Evolutionary conservation across 257 asterid species (phyloP), one percentile per base, ranked within the genome.

Genomic region (Przewalskia tangutica): DNA sequence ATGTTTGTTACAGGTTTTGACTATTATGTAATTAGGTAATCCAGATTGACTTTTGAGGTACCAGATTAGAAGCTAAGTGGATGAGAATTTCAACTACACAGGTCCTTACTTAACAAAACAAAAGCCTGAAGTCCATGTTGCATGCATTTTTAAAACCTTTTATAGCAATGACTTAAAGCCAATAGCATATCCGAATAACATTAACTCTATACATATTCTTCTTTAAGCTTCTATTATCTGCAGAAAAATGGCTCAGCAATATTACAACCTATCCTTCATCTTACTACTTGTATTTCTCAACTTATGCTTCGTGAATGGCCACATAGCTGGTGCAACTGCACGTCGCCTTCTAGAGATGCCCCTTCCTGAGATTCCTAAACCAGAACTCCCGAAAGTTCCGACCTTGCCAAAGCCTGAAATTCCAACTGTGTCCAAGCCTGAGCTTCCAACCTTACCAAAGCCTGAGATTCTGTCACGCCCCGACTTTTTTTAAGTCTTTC

Each of bases 81-180:
- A 68, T 87, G 83, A 85, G 87, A 71, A 63, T 79, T 83, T 87
- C 85, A 87, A 81, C 90, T 46, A 83, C 78, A 55, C 32, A 46
- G 53, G 68, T 46, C 32, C 7, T 38, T 85, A 51, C 81, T 32
- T 71, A 87, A 71, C 88, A 83, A 27, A 85, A 68, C 48, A 17
- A 55, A 32, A 59, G 40, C 42, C 66, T 10, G 6, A 7, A 81
- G 42, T 62, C 46, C 56, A 34, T 83, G 56, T 81, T 82, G 40
- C 77, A 59, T 8, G 11, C 44, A 80, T 81, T 70, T 79, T 77
- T 85, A 81, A 82, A 87, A 83, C 73, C 79, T 48, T 51, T 63
- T 56, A 38, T 75, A 68, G 55, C 46, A 83, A 64, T 50, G 23
- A 62, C 85, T 58, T 58, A 32, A 51, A 20, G 63, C 46, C 11